These are phyloP conservation scores for Geosmithia flava DNA, from an alignment of 2,329 filamentous ascomycete species.

Conservation along the genomic window DNA sequence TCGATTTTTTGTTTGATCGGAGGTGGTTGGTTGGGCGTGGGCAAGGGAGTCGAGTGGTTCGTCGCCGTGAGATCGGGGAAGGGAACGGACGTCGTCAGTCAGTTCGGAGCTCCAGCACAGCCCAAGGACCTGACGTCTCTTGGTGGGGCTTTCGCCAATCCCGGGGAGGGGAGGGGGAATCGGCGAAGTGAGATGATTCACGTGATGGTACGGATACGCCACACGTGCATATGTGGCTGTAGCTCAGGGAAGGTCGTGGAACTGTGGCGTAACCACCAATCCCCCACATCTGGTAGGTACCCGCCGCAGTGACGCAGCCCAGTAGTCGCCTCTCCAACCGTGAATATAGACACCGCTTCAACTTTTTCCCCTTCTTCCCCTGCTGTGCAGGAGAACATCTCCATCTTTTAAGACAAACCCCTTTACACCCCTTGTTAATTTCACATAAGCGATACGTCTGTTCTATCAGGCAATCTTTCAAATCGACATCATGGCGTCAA, in stretches of 20 bases:
- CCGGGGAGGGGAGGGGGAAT: background rate
- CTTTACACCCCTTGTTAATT: background rate
- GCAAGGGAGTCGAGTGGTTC: background rate
- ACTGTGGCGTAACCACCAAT: background rate
- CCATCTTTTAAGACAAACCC: background rate
- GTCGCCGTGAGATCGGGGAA: too few relatives aligned
- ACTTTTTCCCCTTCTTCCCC: background rate
- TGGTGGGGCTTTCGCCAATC: conserved; percentile 11
- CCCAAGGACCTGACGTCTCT: conserved; percentile 17
- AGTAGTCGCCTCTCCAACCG: background rate
- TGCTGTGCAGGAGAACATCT: background rate
- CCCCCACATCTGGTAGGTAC: conserved; percentile 3
- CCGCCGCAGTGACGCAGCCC: conserved; percentile 2
- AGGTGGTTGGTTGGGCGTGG: background rate
- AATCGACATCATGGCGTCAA: conserved; percentile 34
- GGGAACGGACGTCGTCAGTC: conserved; percentile 5
- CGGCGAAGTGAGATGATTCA: conserved; percentile 1
- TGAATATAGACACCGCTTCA: background rate
- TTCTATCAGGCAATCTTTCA: background rate
- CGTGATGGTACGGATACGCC: background rate
- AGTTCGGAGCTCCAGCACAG: conserved; percentile 12
- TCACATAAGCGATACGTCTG: background rate
- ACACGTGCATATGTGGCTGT: background rate
- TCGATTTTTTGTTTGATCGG: background rate
- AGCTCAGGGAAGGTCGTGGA: background rate